These are phyloP conservation scores for Crithidia acanthocephali DNA, from an alignment of 208 protist species.

Conservation along the genomic window DNA sequence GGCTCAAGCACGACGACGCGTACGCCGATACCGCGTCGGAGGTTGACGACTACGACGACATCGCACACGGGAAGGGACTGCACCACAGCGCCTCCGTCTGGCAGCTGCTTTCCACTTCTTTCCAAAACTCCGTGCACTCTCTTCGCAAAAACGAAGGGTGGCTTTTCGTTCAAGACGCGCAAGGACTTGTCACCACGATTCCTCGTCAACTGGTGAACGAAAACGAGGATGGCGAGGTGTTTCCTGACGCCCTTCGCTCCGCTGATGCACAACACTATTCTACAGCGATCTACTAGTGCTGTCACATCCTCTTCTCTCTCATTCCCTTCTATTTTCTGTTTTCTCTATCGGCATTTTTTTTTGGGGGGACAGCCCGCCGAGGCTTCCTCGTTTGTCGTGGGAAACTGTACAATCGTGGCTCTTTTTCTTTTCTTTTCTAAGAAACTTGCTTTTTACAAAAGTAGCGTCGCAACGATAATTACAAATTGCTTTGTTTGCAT, in stretches of 20 bases:
- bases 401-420: neutral
- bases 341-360: no score
- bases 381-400: slow-evolving; percentile 1
- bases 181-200: slow-evolving; percentile 40
- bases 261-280: neutral
- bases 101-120: slow-evolving; percentile 35
- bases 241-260: slow-evolving; percentile 1
- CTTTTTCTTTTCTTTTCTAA: neutral
- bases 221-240: slow-evolving; percentile 12
- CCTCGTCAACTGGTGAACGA: slow-evolving; percentile 31
- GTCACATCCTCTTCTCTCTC: neutral
- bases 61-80: slow-evolving; percentile 16
- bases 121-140: slow-evolving; percentile 38
- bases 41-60: slow-evolving; percentile 19
- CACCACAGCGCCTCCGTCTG: slow-evolving; percentile 24
- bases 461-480: neutral
- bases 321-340: no score
- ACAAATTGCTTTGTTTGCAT: neutral
- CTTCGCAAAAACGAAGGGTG: slow-evolving; percentile 48
- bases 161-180: slow-evolving; percentile 45
- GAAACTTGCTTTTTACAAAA: neutral
- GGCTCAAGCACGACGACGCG: slow-evolving; percentile 35
- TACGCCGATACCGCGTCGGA: slow-evolving; percentile 17
- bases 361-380: neutral
- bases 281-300: slow-evolving; percentile 14